Base-by-base conservation (phyloP, 768 basidiomycete species). In the Suillus alpinus region DNA sequence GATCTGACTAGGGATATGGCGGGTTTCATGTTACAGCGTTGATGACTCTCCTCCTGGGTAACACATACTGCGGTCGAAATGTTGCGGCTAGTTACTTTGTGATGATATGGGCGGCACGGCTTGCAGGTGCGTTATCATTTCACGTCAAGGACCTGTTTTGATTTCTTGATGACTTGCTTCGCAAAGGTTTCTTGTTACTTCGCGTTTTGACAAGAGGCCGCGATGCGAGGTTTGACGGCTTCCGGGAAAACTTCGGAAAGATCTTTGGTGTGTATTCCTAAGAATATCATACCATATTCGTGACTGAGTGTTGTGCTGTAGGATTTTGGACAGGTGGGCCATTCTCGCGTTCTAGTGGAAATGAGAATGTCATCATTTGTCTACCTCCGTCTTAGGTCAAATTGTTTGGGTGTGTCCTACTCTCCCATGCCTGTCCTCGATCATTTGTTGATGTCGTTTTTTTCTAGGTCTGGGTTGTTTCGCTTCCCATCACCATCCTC, bases 131-230 rank as follows among this genome's bases (percentile, higher is more conserved):
- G 68, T 32, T 18, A 49, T 47, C 56, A 6, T 29, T 43, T 31
- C 6, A 14, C 20, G 10, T 29, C 9, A 36, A 36, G 34, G 16
- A 43, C 29, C 16, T 5, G 20, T 58, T 7, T 13, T 31, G 32
- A n/a, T 36, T 34, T 14, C 3, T 34, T 13, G 20, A 20, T 20
- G 26, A 9, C 20, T 8, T 31, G 29, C 16, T 6, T 40, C 16
- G 7, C 29, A 18, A 51, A 79, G 86, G 83, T 0, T 91, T 89
- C 71, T 76, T 89, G 5, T 78, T 89, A 31, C 86, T 83, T 72
- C 82, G 88, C n/a, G 87, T 91, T 5, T 67, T 91, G 47, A 87
- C 86, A 67, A 84, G 78, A 8, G 87, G 87, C 1, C 83, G 81
- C 64, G 88, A 91, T 65, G 78, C 76, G 4, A 81, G 88, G 1